Evolutionary conservation across 1,139 yeast genomes (phyloP).

Genomic region (Ogataea hybrid): DNA sequence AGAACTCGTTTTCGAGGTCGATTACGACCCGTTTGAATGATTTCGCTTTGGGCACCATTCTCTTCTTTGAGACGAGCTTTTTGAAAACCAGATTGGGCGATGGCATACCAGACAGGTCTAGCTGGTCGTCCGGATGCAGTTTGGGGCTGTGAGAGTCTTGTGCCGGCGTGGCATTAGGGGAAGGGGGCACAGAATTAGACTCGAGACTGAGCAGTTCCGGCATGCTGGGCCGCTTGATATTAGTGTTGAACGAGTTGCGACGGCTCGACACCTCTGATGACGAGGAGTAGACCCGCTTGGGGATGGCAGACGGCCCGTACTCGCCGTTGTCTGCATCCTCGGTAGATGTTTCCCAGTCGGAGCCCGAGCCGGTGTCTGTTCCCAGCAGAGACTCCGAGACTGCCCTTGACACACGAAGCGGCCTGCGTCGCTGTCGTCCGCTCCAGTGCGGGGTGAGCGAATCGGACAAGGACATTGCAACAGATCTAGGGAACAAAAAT

Average conservation of each 20-base stretch:
- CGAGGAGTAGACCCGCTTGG: slow-evolving; percentile 10
- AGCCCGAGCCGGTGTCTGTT: slow-evolving; percentile 3
- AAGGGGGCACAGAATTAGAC: too few species aligned
- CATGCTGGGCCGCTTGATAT: too few species aligned
- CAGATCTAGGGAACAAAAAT: neutral
- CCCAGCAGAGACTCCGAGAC: neutral
- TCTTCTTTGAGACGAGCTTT: too few species aligned
- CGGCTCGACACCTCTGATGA: slow-evolving; percentile 18
- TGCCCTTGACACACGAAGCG: neutral
- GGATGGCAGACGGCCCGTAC: neutral
- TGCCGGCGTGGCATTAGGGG: too few species aligned
- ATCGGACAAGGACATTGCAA: neutral
- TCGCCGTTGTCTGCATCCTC: slow-evolving; percentile 11
- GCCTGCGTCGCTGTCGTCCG: neutral
- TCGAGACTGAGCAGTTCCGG: too few species aligned
- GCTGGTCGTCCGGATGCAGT: too few species aligned
- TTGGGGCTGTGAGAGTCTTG: too few species aligned
- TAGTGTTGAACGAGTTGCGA: slow-evolving; percentile 15
- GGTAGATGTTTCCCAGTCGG: slow-evolving; percentile 5
- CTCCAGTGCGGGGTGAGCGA: neutral
- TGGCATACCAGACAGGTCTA: too few species aligned
- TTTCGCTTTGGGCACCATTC: too few species aligned
- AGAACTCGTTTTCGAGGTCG: too few species aligned
- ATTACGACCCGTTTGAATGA: too few species aligned
- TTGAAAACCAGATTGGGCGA: too few species aligned